phyloP scores from a whole-genome alignment of 2,329 filamentous ascomycete genomes.

The Epichloe bromicola region DNA sequence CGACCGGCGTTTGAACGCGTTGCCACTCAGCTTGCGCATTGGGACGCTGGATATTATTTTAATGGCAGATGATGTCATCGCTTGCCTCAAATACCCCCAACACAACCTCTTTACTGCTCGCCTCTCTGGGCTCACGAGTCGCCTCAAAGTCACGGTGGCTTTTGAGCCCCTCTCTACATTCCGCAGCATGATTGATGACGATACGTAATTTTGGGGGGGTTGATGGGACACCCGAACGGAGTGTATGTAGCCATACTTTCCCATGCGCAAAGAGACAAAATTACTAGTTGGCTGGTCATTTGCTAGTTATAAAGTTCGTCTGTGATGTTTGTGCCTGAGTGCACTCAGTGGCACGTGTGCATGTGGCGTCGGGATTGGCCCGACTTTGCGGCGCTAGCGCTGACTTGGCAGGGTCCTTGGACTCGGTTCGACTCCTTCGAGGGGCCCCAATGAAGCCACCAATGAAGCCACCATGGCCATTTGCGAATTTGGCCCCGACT shows the following conservation, averaged over 20 bases:
- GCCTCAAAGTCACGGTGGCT: constrained; percentile 4
- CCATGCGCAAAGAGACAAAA: constrained; percentile 11
- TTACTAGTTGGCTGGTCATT: constrained; percentile 1
- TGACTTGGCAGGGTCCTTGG: too few species aligned
- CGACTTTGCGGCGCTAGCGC: neutral
- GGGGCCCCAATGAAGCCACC: constrained; percentile 2
- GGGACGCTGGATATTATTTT: constrained; percentile 9
- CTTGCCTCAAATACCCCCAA: constrained; percentile 9
- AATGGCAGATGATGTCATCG: constrained; percentile 9
- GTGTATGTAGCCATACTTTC: constrained; percentile 13
- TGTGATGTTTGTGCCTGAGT: neutral
- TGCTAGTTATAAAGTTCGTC: neutral
- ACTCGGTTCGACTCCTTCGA: neutral
- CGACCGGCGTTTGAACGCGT: neutral
- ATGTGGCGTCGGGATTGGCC: too few species aligned
- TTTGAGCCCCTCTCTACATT: constrained; percentile 7
- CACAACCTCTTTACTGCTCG: constrained; percentile 9
- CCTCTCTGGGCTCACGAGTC: constrained; percentile 2
- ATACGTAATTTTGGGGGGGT: constrained; percentile 6
- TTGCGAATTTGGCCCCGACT: neutral
- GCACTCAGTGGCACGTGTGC: too few species aligned
- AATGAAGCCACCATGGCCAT: constrained; percentile 6
- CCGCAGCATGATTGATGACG: constrained; percentile 12
- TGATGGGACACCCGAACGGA: constrained; percentile 10
- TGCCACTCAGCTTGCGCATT: constrained; percentile 1